phyloP scores from a whole-genome alignment of 768 basidiomycete species.

The Termitomyces sp. region DNA sequence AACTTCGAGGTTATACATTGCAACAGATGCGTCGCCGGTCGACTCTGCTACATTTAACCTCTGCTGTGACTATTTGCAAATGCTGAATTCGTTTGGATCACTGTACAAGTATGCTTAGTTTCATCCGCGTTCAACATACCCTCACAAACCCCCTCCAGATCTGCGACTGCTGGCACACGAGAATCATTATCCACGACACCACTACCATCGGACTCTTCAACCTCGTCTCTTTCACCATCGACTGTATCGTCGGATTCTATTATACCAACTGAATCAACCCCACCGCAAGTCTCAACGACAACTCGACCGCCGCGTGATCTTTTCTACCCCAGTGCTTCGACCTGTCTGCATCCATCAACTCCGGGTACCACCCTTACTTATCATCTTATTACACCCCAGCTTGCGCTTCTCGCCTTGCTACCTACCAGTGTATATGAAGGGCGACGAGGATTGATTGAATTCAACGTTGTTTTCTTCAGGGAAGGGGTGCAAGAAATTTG shows the following conservation, averaged over 20 bases:
- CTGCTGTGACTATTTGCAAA: conserved; percentile 87
- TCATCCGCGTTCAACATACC: background rate
- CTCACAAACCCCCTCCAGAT: conserved; percentile 19
- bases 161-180: conserved; percentile 26
- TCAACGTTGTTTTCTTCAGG: conserved; percentile 83
- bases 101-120: conserved; percentile 66
- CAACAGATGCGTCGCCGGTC: conserved; percentile 89
- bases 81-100: conserved; percentile 81
- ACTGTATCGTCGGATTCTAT: conserved; percentile 14
- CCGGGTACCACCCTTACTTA: conserved; percentile 79
- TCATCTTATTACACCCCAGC: conserved; percentile 71
- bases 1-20: conserved; percentile 82
- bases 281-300: conserved; percentile 2
- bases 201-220: conserved; percentile 23
- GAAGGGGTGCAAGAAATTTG: conserved; percentile 83
- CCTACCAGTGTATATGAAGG: conserved; percentile 71
- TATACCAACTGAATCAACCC: conserved; percentile 11
- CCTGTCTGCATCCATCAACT: conserved; percentile 53
- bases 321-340: conserved; percentile 69
- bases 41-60: conserved; percentile 85
- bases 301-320: conserved; percentile 33
- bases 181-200: conserved; percentile 21
- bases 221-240: conserved; percentile 17
- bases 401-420: conserved; percentile 68
- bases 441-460: conserved; percentile 75